Evolutionary conservation across 2,329 filamentous ascomycete genomes (phyloP), one percentile per base, ranked within the genome.

Genomic region (Ophiostoma populinum): DNA sequence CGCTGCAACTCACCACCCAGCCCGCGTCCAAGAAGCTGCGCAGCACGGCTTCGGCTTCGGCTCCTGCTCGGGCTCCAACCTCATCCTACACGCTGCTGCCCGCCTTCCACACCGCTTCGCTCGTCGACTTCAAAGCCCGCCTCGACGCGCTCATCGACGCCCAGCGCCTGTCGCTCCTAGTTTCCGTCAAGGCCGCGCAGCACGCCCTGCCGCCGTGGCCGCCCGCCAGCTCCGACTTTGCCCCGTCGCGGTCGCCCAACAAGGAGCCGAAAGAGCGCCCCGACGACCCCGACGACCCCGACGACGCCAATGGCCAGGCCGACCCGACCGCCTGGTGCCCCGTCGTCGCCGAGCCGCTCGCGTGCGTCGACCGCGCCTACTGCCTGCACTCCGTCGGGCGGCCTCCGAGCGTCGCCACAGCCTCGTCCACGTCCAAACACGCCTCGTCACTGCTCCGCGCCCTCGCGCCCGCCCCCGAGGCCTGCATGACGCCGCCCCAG

Each of bases 301-400:
- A n/a, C n/a, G n/a, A n/a, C n/a, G n/a, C n/a, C 7, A 11, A 22
- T 6, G 11, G 21, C 21, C 6, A 22, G 10, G 30, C 20, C 12
- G 10, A 16, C 12, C 25, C 3, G 10, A 17, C 3, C 12, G 15
- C 5, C 16, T 41, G 39, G 39, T 43, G 41, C 13, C 35, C 32
- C 7, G 20, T 41, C 2, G 41, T 32, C n/a, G 41, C 32, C 5
- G 19, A 16, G 37, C 37, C 39, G 16, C 32, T 41, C 15, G 32
- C 34, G 6, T 43, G 41, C 26, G 36, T 33, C 8, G 34, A 37
- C n/a, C 32, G 33, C 32, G 34, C 22, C 8, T 34, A 29, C 24
- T 43, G 41, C 13, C 10, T 34, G 11, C 41, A 43, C 34, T 26
- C 29, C 8, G 9, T 34, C 11, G 31, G 21, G 6, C 18, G 13